A percentile compares a stretch with the other conserved stretches of the same genome.
Conservation (phyloP, 2,329 filamentous ascomycete species). For the Neoarthrinium moseri region DNA sequence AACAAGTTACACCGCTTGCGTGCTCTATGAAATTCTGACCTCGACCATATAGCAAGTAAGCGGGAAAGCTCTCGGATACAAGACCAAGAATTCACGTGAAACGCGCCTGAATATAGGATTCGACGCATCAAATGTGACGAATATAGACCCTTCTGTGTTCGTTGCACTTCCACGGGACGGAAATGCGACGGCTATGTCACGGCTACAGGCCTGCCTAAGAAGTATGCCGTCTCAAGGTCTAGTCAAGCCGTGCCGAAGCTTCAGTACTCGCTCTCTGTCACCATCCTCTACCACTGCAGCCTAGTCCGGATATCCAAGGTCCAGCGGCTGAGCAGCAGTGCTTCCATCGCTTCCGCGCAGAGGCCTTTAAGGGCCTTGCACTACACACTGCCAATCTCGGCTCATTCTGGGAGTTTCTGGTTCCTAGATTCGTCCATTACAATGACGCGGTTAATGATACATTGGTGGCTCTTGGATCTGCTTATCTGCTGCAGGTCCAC, state of each 20-base stretch:
- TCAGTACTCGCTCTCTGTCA: conserved; percentile 6
- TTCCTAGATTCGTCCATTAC: conserved; percentile 27
- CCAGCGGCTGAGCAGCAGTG: conserved; percentile 31
- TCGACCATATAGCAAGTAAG: neutral
- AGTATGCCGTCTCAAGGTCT: conserved; percentile 6
- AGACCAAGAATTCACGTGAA: neutral
- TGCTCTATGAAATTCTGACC: neutral
- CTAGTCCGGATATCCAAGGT: conserved; percentile 34
- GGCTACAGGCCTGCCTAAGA: neutral
- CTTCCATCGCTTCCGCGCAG: conserved; percentile 32
- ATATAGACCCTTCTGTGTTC: conserved; percentile 6
- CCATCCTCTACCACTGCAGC: conserved; percentile 24
- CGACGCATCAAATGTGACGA: conserved; percentile 5
- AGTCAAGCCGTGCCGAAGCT: neutral
- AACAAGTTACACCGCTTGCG: no score
- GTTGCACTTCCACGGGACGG: conserved; percentile 25
- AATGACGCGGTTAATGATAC: conserved; percentile 31
- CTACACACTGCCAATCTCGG: conserved; percentile 25
- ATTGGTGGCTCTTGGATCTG: conserved; percentile 31
- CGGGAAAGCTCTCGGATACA: conserved; percentile 20
- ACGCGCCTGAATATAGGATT: no score
- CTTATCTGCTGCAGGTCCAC: conserved; percentile 24
- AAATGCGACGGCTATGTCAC: conserved; percentile 30
- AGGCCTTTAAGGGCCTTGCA: conserved; percentile 26
- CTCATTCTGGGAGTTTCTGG: conserved; percentile 28